Evolutionary conservation across 208 protist genomes (phyloP), one percentile per base, ranked within the genome.

Genomic region (Sergeia podlipaevii): DNA sequence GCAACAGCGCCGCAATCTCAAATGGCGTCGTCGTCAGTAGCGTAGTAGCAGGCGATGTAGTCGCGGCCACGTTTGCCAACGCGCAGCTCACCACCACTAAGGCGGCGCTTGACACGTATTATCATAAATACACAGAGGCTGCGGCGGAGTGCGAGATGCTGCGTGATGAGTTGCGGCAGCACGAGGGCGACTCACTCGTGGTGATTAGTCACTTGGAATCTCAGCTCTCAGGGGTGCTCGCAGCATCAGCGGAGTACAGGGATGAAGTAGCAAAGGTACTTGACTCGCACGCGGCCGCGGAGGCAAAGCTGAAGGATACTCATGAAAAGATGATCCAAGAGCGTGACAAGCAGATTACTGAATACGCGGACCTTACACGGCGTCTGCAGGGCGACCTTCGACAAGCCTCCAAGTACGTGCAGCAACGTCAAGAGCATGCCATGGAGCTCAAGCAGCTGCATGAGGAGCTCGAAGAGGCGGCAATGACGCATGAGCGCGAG

Each of bases 361-460:
- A 75, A 46, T 82, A 80, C 54, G 65, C 70, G 3, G 45, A 65
- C n/a, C 26, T 86, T 18, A 58, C 65, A n/a, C 42, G 63, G 30
- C 61, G 73, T 18, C 67, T 89, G 61, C 76, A 93, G 52, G 49
- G 71, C 20, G 80, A 93, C 44, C 61, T 93, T 34, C 56, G 48
- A 27, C 68, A 80, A 30, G 64, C 76, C 41, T 70, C 79, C 1
- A 67, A 66, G 30, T 76, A 77, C 58, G 67, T 85, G 5, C 71
- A 80, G 44, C 60, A 80, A 53, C 79, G 80, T 6, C 74, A 87
- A 61, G 74, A 77, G 54, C 77, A 86, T 57, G 57, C 47, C 24
- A 28, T 72, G 60, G 79, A 89, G 56, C 68, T 89, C 37, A 61
- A 86, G 66, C 63, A 78, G 45, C 67, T 93, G 18, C 78, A 85